Base-by-base conservation (phyloP, 208 protist genomes). In the Acanthamoeba sp. region DNA sequence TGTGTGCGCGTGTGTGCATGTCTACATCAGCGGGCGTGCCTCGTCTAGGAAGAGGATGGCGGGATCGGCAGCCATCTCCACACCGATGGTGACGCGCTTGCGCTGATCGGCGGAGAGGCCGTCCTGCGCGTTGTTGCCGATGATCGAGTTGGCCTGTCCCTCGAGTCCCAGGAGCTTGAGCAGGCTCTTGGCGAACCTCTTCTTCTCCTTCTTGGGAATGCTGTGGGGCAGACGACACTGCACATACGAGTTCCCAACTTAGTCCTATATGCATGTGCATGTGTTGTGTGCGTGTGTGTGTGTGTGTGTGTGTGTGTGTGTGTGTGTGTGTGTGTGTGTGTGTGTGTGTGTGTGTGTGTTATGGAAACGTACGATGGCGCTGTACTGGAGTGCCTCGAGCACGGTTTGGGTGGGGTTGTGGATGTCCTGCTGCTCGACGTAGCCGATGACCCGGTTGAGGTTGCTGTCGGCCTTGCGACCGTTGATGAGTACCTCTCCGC, bases 351-450 rank as follows among this genome's bases (percentile, higher is more conserved):
- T n/a, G n/a, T n/a, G 52, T 57, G n/a, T 24, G 40, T 36, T n/a
- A n/a, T 12, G 45, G 40, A 18, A 24, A 45, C 62, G 50, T 93
- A 93, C 88, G n/a, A 71, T 80, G 88, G 88, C 88, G 66, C 88
- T 93, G 88, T 57, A 93, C 32, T 80, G 62, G 20, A 93, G 88
- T 24, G 88, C 88, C 36, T 96, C 95, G 22, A 57, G 78, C 0
- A 96, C 95, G n/a, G 95, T 96, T 80, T 95, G 94, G 38, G 84
- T 95, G 55, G 95, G 94, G 42, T 73, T 82, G 20, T 95, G 45
- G 42, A 95, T 71, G 80, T 96, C 95, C 50, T 94, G 66, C 69
- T 96, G 95, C 73, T 96, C 95, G 34, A 96, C 95, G 55, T 96
- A 96, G 7, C 89, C 95, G 52, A 91, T 80, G 24, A 93, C 69